These are phyloP conservation scores for Bipolaris zeicola DNA, from an alignment of 2,329 filamentous ascomycete species.

Conservation along the genomic window DNA sequence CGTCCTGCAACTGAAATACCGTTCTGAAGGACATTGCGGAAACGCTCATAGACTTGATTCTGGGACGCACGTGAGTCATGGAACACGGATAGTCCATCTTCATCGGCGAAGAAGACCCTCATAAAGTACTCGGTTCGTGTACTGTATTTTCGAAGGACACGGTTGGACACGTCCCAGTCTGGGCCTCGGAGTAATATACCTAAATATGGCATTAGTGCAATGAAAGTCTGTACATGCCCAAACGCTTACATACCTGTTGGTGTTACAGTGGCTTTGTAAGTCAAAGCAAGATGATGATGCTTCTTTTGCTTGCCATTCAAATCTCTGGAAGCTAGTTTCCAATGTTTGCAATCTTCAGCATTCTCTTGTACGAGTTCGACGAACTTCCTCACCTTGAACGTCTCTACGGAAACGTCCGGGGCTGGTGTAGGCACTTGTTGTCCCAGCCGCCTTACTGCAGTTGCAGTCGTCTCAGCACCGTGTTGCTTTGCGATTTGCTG, in stretches of 20 bases:
- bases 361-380: slow-evolving; percentile 14
- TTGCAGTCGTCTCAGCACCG: slow-evolving; percentile 63
- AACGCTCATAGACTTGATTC: slow-evolving; percentile 51
- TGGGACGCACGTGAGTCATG: slow-evolving; percentile 56
- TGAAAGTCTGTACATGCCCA: not conserved
- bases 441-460: slow-evolving; percentile 73
- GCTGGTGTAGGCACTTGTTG: slow-evolving; percentile 47
- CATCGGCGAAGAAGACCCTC: slow-evolving; percentile 75
- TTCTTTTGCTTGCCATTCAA: slow-evolving; percentile 57
- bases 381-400: slow-evolving; percentile 14
- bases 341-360: slow-evolving; percentile 10
- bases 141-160: slow-evolving; percentile 36
- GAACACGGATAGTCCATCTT: slow-evolving; percentile 68
- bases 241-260: slow-evolving; percentile 41
- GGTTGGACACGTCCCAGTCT: slow-evolving; percentile 62
- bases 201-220: not conserved
- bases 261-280: slow-evolving; percentile 61
- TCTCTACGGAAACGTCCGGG: slow-evolving; percentile 16
- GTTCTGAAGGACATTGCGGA: slow-evolving; percentile 62
- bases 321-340: slow-evolving; percentile 63
- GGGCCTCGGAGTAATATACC: slow-evolving; percentile 52
- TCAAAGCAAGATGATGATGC: slow-evolving; percentile 50
- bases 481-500: slow-evolving; percentile 40
- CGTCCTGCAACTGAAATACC: slow-evolving; percentile 57
- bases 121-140: slow-evolving; percentile 37